These are phyloP conservation scores for Xylariaceae sp. DNA, from an alignment of 2,329 filamentous ascomycete species.

Conservation along the genomic window DNA sequence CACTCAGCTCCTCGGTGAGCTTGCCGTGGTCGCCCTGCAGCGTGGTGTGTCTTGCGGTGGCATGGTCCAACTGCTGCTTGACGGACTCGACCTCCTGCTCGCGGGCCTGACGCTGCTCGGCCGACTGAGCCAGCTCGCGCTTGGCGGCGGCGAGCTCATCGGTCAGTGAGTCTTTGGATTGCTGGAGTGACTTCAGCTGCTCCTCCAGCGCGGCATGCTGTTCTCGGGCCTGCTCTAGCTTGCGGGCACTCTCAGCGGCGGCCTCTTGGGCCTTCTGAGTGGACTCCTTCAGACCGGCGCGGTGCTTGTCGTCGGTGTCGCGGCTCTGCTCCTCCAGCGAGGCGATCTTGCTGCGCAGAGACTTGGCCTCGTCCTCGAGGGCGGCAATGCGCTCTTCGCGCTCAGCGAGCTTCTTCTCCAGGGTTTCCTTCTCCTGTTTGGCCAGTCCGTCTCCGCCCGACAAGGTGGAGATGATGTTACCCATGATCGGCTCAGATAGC, in stretches of 20 bases:
- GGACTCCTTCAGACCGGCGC: constrained; percentile 26
- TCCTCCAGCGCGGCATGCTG: constrained; percentile 17
- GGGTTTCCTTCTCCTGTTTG: constrained; percentile 23
- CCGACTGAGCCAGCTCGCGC: constrained; percentile 25
- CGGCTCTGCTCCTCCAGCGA: constrained; percentile 25
- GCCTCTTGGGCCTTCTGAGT: constrained; percentile 10
- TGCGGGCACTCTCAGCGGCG: constrained; percentile 20
- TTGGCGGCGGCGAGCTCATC: constrained; percentile 27
- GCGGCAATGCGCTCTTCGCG: constrained; percentile 28
- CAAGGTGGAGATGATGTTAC: constrained; percentile 33
- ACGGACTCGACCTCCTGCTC: constrained; percentile 26
- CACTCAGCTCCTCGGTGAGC: constrained; percentile 17
- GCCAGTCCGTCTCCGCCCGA: constrained; percentile 27
- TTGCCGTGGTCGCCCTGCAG: constrained; percentile 21
- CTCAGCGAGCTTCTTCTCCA: constrained; percentile 33
- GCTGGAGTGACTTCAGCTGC: constrained; percentile 14
- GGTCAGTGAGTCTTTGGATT: constrained; percentile 16
- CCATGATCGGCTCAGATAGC: constrained; percentile 21
- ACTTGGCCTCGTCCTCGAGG: constrained; percentile 29
- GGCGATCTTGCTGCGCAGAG: constrained; percentile 31
- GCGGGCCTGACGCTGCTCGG: constrained; percentile 27
- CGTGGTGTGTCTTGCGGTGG: constrained; percentile 24
- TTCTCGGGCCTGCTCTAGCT: constrained; percentile 15
- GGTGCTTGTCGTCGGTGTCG: constrained; percentile 26
- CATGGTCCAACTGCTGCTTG: constrained; percentile 28